A percentile compares a stretch with the other conserved stretches of the same genome.
These are phyloP conservation scores for Carex scoparia DNA, from an alignment of 176 grass and related monocot species.

Conservation along the genomic window DNA sequence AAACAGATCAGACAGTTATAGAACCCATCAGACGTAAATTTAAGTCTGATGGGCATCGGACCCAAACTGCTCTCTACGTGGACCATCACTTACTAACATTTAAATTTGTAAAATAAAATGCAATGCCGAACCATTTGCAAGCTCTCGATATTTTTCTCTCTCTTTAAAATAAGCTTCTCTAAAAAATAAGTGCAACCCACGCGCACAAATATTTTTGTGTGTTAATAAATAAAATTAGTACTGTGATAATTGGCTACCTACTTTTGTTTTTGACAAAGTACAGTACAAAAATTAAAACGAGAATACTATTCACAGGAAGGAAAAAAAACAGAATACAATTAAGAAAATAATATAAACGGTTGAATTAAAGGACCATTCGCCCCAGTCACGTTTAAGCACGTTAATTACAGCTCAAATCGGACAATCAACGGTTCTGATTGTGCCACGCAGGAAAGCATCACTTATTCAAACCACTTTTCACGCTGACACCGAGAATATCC, in stretches of 20 bases:
- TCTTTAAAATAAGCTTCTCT: neutral
- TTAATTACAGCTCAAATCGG: conserved; percentile 30
- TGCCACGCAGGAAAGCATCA: conserved; percentile 2
- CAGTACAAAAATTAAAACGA: neutral
- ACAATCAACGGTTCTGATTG: neutral
- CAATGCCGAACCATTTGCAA: neutral
- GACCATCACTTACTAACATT: conserved; percentile 4
- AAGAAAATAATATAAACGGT: neutral
- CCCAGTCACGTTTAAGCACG: conserved; percentile 31
- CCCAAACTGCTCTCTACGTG: neutral
- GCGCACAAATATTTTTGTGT: neutral
- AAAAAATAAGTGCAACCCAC: neutral
- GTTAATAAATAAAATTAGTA: no score
- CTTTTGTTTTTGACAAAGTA: neutral
- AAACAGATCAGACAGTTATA: no score
- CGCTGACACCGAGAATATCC: conserved; percentile 28
- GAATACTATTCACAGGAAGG: neutral
- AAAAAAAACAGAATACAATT: neutral
- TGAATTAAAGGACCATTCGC: neutral
- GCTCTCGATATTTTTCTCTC: no score
- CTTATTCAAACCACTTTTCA: conserved; percentile 1
- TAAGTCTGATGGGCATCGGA: no score
- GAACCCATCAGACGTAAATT: no score
- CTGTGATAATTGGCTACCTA: neutral
- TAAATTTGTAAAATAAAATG: neutral